Evolutionary conservation across 768 basidiomycete species (phyloP).

Genomic region (Phanerodontia chrysosporium): DNA sequence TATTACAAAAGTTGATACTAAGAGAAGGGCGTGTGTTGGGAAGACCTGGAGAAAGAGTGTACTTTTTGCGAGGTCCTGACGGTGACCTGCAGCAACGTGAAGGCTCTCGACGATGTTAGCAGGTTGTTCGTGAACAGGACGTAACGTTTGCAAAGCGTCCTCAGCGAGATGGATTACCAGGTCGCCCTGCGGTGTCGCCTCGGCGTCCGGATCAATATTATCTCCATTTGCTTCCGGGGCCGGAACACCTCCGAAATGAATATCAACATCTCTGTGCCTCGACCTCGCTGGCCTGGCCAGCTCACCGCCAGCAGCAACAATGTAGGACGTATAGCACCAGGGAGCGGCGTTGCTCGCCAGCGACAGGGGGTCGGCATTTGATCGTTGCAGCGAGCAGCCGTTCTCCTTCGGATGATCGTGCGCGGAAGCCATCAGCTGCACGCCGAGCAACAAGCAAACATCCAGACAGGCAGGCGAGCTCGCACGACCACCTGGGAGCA

Average conservation of each 20-base stretch:
- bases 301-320: neutral
- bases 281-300: neutral
- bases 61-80: conserved; percentile 6
- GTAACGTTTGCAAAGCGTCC: conserved; percentile 1
- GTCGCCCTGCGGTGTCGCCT: neutral
- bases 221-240: neutral
- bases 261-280: neutral
- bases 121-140: conserved; percentile 1
- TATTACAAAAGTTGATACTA: neutral
- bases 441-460: neutral
- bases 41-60: conserved; percentile 1
- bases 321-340: neutral
- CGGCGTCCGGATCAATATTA: neutral
- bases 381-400: neutral
- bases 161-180: neutral
- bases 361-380: neutral
- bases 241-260: neutral
- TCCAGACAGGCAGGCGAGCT: too few relatives aligned
- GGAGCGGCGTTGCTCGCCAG: neutral
- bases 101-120: neutral
- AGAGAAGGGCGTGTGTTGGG: neutral
- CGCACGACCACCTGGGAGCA: too few relatives aligned
- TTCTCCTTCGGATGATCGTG: neutral
- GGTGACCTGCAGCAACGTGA: neutral
- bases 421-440: neutral